Conservation (phyloP, 441 rosid genomes). For the Raphanus hybrid region DNA sequence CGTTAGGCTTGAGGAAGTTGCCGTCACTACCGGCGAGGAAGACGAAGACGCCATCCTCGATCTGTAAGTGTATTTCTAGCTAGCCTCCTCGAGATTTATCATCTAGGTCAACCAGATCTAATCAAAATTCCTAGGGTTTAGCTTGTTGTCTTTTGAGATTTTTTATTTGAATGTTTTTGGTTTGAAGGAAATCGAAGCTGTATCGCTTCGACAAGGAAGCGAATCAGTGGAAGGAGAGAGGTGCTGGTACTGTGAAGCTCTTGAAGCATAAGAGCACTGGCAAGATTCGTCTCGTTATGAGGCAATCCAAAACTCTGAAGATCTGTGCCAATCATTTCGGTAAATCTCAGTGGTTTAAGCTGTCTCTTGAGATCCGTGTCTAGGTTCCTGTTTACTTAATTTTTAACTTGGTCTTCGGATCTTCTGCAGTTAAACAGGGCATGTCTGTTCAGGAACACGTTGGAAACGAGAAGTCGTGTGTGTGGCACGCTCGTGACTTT, state of each 20-base stretch:
- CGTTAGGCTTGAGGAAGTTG: conserved; percentile 83
- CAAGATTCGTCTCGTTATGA: conserved; percentile 88
- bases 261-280: conserved; percentile 71
- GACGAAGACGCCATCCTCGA: conserved; percentile 83
- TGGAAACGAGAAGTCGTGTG: conserved; percentile 76
- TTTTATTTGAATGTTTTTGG: conserved; percentile 8
- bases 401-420: not conserved
- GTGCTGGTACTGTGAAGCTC: conserved; percentile 82
- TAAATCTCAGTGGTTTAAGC: conserved; percentile 1
- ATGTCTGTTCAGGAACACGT: conserved; percentile 70
- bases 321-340: conserved; percentile 97
- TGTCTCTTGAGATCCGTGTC: conserved; percentile 27
- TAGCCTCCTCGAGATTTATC: not conserved
- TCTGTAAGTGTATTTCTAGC: conserved; percentile 49
- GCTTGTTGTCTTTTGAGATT: not conserved
- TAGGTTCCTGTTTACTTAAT: conserved; percentile 9
- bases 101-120: conserved; percentile 34
- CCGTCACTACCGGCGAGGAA: conserved; percentile 90
- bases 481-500: conserved; percentile 76
- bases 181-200: conserved; percentile 78
- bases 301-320: conserved; percentile 92
- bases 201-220: conserved; percentile 86
- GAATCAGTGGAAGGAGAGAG: conserved; percentile 96
- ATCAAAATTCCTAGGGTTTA: conserved; percentile 19
- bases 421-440: conserved; percentile 57